These are phyloP conservation scores for Trichoderma sp. DNA, from an alignment of 2,329 filamentous ascomycete genomes.

Conservation along the genomic window DNA sequence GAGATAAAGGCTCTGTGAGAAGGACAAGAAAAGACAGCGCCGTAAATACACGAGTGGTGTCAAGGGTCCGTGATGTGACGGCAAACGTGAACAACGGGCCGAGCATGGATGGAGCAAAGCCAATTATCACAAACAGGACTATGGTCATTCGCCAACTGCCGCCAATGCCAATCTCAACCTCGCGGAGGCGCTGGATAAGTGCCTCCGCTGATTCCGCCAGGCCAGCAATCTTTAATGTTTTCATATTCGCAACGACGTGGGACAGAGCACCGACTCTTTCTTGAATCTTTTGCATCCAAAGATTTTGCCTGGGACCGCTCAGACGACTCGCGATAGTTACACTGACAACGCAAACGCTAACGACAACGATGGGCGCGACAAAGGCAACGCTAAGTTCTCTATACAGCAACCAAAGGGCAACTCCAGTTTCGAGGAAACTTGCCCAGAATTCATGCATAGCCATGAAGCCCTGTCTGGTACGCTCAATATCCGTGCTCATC, in stretches of 20 bases:
- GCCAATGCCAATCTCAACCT: slow-evolving; percentile 35
- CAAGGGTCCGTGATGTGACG: slow-evolving; percentile 32
- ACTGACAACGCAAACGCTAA: slow-evolving; percentile 34
- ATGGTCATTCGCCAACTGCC: slow-evolving; percentile 33
- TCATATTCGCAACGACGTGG: slow-evolving; percentile 38
- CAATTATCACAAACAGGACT: slow-evolving; percentile 33
- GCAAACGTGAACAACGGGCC: slow-evolving; percentile 40
- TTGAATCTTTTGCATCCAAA: slow-evolving; percentile 43
- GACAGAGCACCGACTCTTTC: slow-evolving; percentile 38
- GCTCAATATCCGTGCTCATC: slow-evolving; percentile 52
- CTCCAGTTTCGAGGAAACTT: slow-evolving; percentile 43
- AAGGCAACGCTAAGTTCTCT: slow-evolving; percentile 50
- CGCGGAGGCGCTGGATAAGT: slow-evolving; percentile 35
- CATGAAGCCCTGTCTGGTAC: slow-evolving; percentile 40
- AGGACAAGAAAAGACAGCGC: slow-evolving; percentile 41
- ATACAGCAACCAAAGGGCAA: slow-evolving; percentile 52
- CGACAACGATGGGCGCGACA: slow-evolving; percentile 48
- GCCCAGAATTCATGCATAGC: slow-evolving; percentile 47
- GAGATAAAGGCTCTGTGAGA: slow-evolving; percentile 36
- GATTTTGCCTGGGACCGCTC: slow-evolving; percentile 32
- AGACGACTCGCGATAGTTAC: slow-evolving; percentile 18
- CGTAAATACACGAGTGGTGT: slow-evolving; percentile 37
- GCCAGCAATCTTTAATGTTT: slow-evolving; percentile 38
- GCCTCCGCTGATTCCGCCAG: slow-evolving; percentile 35
- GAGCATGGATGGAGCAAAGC: slow-evolving; percentile 40